Base-by-base conservation (phyloP, 805 yeast species). In the Yarrowia keelungensis region DNA sequence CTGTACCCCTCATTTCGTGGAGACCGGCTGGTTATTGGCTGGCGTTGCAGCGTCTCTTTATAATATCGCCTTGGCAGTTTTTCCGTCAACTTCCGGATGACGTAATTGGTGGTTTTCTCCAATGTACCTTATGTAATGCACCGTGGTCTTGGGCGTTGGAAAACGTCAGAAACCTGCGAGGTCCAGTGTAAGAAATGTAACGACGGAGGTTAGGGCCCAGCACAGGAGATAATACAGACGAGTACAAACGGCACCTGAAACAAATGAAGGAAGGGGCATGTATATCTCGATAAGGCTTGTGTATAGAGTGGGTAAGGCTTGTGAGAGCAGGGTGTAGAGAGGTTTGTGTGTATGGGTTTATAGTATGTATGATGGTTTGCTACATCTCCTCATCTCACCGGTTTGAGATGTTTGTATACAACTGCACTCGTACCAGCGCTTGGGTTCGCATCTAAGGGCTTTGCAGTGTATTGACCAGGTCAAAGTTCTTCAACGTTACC, bases 151-250 rank as follows among this genome's bases (percentile, higher is more conserved):
- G 46, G 62, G 39, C 11, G 26, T n/a, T 42, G 26, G 49, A 56
- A 56, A 56, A 14, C 50, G 41, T 42, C 64, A 42, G 41, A 56
- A 56, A 35, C 64, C 64, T 56, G 49, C 26, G 26, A 32, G 49
- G 38, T 8, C 49, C n/a, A 42, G 64, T 56, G 64, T 56, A 56
- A 56, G 64, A 56, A 56, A 56, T 56, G 64, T 56, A 56, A 56
- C 50, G 22, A 9, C 7, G 32, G 62, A 7, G 47, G 46, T 41
- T 51, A 51, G 58, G 58, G 58, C 35, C n/a, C 19, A 8, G 14
- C 49, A 26, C 32, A 26, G 32, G 32, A 26, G 32, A 26, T 26
- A 26, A 26, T 26, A 26, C 32, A 26, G 32, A 26, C 32, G 7
- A 26, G 32, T 26, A 26, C 32, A 16, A 45, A 45, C 49, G 49